Base-by-base conservation (phyloP, 23 red algal species). In the Gracilaria domingensis region DNA sequence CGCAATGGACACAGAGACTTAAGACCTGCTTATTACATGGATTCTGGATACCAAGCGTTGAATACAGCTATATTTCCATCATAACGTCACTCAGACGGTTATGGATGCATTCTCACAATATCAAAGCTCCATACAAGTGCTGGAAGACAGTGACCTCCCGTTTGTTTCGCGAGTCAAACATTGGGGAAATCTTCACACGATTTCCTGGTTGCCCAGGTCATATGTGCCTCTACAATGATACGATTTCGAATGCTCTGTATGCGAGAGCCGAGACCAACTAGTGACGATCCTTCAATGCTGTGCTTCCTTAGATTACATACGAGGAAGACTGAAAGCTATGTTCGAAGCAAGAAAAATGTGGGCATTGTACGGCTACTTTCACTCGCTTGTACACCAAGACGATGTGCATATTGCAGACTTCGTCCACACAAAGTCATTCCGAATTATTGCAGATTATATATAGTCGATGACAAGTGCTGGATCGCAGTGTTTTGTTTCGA, bases 1-100 rank as follows among this genome's bases (percentile, higher is more conserved):
- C n/a, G n/a, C n/a, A n/a, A n/a, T n/a, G n/a, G n/a, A n/a, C n/a
- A 45, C 11, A 11, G 11, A 7, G 42, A 4, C 42, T 45, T 45
- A 58, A 45, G 11, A 58, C 54, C 4, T 12, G 2, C 33, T 82
- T 61, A 28, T 30, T 8, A 23, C 40, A 66, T 85, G 81, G 81
- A 44, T 38, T 13, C 24, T n/a, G 4, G n/a, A 85, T 20, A 85
- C 70, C 61, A 62, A 2, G 61, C 39, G 30, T 0, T 85, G 59
- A 60, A 70, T 85, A 44, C 60, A 69, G 25, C 81, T 85, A n/a
- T 58, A 58, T 11, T 38, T 85, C 56, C 34, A 70, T 28, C 62
- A 66, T 70, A 29, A 33, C 50, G 44, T 47, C 56, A 69, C 37
- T 8, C 61, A 85, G 8, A 48, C 0, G 6, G 62, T 85, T 0